phyloP scores from a whole-genome alignment of 2,329 filamentous ascomycete genomes.

The Alternaria sp. region DNA sequence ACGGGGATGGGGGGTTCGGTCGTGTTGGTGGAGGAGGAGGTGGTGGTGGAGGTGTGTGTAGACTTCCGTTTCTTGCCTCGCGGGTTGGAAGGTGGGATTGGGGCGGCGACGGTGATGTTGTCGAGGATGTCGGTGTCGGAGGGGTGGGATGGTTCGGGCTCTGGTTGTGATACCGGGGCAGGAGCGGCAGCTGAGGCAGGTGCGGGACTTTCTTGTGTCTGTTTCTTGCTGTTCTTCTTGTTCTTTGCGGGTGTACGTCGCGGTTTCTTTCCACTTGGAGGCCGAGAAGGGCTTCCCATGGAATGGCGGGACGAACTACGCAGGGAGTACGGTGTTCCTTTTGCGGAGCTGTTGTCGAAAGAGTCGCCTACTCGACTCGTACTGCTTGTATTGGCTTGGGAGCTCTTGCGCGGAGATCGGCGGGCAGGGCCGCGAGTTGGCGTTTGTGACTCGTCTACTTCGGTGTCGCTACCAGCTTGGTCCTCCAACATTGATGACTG shows the following conservation, averaged over 20 bases:
- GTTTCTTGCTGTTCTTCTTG: constrained; percentile 11
- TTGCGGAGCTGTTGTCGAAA: constrained; percentile 33
- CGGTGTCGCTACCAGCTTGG: constrained; percentile 23
- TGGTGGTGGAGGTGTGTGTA: constrained; percentile 9
- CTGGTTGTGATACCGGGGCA: background rate
- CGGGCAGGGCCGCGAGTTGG: constrained; percentile 4
- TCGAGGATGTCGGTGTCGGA: constrained; percentile 47
- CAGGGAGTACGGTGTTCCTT: constrained; percentile 27
- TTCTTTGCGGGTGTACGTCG: constrained; percentile 22
- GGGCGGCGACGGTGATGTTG: constrained; percentile 49
- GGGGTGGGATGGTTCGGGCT: background rate
- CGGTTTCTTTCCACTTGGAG: constrained; percentile 31
- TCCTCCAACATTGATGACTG: background rate
- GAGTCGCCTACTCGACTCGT: constrained; percentile 48
- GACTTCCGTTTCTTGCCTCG: constrained; percentile 30
- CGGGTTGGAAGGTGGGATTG: constrained; percentile 4
- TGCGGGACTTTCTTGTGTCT: background rate
- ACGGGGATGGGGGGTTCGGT: constrained; percentile 7
- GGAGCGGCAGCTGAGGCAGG: background rate
- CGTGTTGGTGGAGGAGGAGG: constrained; percentile 2
- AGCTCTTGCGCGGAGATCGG: constrained; percentile 5
- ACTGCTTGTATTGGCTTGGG: constrained; percentile 23
- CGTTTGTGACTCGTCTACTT: constrained; percentile 30
- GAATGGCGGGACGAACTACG: constrained; percentile 40
- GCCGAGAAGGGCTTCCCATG: constrained; percentile 23